Evolutionary conservation across 2,329 filamentous ascomycete species (phyloP).

Genomic region (Penicillium sp.): DNA sequence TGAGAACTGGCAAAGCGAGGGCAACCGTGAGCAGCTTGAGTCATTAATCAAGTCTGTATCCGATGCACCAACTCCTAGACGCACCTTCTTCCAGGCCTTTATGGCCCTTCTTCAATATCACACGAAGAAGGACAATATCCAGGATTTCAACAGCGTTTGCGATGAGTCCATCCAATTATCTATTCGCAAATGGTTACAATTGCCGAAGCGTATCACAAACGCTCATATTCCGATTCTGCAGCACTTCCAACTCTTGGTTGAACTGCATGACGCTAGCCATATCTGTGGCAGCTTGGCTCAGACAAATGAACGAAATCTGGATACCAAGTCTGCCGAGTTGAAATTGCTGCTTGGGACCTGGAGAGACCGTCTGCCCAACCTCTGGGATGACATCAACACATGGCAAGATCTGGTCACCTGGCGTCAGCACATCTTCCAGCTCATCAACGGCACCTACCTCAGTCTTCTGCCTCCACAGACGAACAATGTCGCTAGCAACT

Average conservation of each 20-base stretch:
- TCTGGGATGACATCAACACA: conserved; percentile 98
- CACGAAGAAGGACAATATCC: conserved; percentile 73
- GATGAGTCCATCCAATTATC: conserved; percentile 97
- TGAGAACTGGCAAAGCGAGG: conserved; percentile 86
- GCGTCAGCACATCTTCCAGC: conserved; percentile 96
- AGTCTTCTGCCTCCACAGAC: conserved; percentile 74
- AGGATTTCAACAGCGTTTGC: conserved; percentile 83
- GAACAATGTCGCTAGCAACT: conserved; percentile 80
- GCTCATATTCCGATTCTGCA: conserved; percentile 92
- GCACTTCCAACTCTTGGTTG: conserved; percentile 96
- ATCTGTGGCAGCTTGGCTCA: conserved; percentile 87
- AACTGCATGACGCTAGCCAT: conserved; percentile 93
- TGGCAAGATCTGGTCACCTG: conserved; percentile 99
- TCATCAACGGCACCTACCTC: conserved; percentile 94
- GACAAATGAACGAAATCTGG: conserved; percentile 80
- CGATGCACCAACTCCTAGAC: conserved; percentile 88
- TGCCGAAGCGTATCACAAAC: conserved; percentile 89
- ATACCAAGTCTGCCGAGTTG: conserved; percentile 90
- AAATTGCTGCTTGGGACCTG: conserved; percentile 91
- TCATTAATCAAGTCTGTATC: conserved; percentile 94
- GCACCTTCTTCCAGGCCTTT: conserved; percentile 97
- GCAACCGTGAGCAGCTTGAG: conserved; percentile 84
- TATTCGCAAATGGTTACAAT: conserved; percentile 97
- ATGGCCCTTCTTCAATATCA: conserved; percentile 94
- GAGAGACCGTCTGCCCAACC: conserved; percentile 91